phyloP scores from a whole-genome alignment of 495 filamentous ascomycete species.

The Neurospora sp. region DNA sequence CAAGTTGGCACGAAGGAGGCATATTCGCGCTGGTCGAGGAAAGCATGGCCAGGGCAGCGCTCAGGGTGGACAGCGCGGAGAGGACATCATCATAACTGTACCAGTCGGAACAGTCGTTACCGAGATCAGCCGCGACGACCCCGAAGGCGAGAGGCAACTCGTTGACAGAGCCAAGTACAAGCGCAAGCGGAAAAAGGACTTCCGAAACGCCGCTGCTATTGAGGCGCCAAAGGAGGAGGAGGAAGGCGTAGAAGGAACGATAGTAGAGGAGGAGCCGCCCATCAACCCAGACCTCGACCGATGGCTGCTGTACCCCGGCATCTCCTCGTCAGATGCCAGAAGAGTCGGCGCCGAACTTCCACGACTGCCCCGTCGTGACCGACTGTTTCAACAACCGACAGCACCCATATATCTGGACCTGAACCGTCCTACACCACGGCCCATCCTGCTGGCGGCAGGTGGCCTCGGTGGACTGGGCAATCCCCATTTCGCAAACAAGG shows the following conservation, averaged over 20 bases:
- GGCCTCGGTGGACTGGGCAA: constrained; percentile 87
- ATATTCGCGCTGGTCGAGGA: constrained; percentile 69
- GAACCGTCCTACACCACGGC: constrained; percentile 65
- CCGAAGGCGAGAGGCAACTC: constrained; percentile 52
- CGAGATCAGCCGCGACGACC: constrained; percentile 71
- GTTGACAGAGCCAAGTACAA: constrained; percentile 3
- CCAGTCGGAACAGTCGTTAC: constrained; percentile 86
- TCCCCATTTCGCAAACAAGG: constrained; percentile 73
- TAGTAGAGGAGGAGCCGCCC: constrained; percentile 6
- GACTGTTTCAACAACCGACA: constrained; percentile 52
- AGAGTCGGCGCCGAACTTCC: constrained; percentile 43
- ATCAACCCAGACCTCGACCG: constrained; percentile 45
- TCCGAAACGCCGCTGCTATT: constrained; percentile 12
- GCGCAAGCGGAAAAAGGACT: constrained; percentile 19
- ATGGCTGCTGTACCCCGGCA: constrained; percentile 77
- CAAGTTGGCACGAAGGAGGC: constrained; percentile 71
- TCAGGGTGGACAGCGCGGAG: constrained; percentile 67
- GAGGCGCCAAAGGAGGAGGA: constrained; percentile 17
- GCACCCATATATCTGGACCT: constrained; percentile 75
- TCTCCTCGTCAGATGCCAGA: constrained; percentile 55
- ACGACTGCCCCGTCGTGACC: constrained; percentile 42
- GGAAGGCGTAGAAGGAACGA: constrained; percentile 14
- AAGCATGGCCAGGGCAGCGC: constrained; percentile 79
- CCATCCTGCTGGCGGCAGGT: constrained; percentile 83
- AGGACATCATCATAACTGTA: constrained; percentile 79